Evolutionary conservation across 805 yeast species (phyloP).

Genomic region (Ogataea paraovalis): DNA sequence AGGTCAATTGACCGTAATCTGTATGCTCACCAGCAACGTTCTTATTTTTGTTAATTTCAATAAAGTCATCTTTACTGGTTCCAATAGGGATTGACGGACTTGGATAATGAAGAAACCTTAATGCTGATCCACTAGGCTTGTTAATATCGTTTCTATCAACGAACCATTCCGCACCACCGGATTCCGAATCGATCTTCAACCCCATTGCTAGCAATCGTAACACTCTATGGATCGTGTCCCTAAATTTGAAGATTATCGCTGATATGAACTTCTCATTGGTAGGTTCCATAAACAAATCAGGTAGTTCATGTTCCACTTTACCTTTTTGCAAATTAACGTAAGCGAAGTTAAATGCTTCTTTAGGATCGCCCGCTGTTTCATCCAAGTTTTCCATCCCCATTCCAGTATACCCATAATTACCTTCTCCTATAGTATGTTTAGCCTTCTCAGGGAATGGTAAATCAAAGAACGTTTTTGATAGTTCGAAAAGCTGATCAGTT

Average conservation of each 20-base stretch:
- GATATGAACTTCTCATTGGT: constrained; percentile 36
- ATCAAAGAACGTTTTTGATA: constrained; percentile 39
- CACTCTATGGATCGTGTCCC: constrained; percentile 7
- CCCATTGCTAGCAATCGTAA: constrained; percentile 56
- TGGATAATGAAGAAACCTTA: constrained; percentile 68
- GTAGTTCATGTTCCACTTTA: constrained; percentile 36
- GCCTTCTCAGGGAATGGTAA: constrained; percentile 33
- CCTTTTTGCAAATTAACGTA: constrained; percentile 48
- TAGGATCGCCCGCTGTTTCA: constrained; percentile 48
- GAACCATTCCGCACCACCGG: constrained; percentile 54
- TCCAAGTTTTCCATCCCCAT: constrained; percentile 37
- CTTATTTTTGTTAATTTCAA: constrained; percentile 11
- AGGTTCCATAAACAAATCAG: constrained; percentile 42
- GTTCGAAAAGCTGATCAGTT: constrained; percentile 26
- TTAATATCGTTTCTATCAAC: constrained; percentile 47
- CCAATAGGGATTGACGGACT: constrained; percentile 39
- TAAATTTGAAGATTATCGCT: constrained; percentile 17
- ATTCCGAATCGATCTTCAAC: constrained; percentile 47
- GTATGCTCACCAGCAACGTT: constrained; percentile 81
- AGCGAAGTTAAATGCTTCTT: constrained; percentile 66
- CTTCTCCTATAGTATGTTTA: constrained; percentile 31
- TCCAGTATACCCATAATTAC: constrained; percentile 44
- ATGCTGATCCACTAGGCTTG: constrained; percentile 54
- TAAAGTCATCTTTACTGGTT: constrained; percentile 40
- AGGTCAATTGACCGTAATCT: constrained; percentile 69